Evolutionary conservation across 257 asterid species (phyloP).

Genomic region (Cruciata laevipes): DNA sequence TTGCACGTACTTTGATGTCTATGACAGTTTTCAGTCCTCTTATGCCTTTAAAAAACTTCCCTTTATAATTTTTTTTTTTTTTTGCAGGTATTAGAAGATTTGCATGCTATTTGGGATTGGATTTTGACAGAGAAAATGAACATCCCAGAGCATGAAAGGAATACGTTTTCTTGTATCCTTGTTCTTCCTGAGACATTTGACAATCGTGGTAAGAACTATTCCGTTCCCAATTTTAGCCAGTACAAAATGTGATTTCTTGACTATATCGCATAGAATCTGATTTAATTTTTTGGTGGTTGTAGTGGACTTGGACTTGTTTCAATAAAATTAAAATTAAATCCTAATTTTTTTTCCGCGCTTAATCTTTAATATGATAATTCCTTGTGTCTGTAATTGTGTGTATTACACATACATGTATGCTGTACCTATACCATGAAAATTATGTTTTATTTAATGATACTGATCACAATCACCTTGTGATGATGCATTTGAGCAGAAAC

Average conservation of each 20-base stretch:
- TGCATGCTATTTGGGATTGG: constrained; percentile 93
- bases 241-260: not conserved
- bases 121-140: constrained; percentile 63
- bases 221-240: not conserved
- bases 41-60: not conserved
- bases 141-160: constrained; percentile 60
- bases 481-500: constrained; percentile 53
- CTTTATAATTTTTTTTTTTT: constrained; percentile 7
- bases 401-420: not conserved
- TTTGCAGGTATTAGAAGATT: constrained; percentile 72
- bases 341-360: not conserved
- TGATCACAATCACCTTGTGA: constrained; percentile 16
- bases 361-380: not conserved
- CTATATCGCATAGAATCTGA: not conserved
- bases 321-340: not conserved
- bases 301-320: not conserved
- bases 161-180: constrained; percentile 69
- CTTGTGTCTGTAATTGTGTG: not conserved
- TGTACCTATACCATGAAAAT: not conserved
- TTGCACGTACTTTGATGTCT: not conserved
- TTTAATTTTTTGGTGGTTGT: not conserved
- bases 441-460: not conserved
- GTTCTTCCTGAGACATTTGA: constrained; percentile 94
- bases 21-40: not conserved
- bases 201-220: constrained; percentile 52